A percentile compares a stretch with the other conserved stretches of the same genome.
These are phyloP conservation scores for Phytopythium kandeliae DNA, from an alignment of 352 stramenopile genomes.

Conservation along the genomic window DNA sequence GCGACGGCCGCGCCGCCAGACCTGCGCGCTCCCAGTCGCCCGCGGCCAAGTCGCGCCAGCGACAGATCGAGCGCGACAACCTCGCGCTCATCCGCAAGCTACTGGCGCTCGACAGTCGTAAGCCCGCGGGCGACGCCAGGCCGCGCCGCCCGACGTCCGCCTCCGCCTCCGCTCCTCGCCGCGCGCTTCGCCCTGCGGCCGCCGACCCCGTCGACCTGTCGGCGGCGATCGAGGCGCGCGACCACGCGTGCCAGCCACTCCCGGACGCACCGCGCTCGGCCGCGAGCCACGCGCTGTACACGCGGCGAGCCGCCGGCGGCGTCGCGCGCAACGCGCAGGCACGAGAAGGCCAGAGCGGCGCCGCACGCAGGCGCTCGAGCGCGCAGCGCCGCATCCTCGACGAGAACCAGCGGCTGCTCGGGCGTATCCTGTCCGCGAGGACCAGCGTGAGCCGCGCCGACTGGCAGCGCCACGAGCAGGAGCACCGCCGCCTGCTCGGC, in stretches of 20 bases:
- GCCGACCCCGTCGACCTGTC: background rate
- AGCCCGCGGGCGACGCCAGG: background rate
- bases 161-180: background rate
- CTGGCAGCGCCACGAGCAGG: conserved; percentile 31
- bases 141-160: background rate
- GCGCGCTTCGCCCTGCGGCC: background rate
- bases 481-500: conserved; percentile 28
- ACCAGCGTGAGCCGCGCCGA: conserved; percentile 33
- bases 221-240: background rate
- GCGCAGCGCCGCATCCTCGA: conserved; percentile 31
- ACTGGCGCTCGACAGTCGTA: conserved; percentile 34
- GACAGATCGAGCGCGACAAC: conserved; percentile 52
- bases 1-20: conserved; percentile 2
- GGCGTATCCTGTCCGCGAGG: conserved; percentile 36
- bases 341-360: conserved; percentile 23
- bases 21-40: conserved; percentile 36
- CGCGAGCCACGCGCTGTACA: conserved; percentile 45
- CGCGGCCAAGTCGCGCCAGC: conserved; percentile 38
- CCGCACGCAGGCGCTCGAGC: conserved; percentile 17
- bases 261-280: conserved; percentile 22
- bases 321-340: conserved; percentile 37
- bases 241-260: conserved; percentile 2
- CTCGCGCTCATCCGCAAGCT: conserved; percentile 55
- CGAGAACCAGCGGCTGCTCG: conserved; percentile 49
- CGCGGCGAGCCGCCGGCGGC: conserved; percentile 32